Base-by-base conservation (phyloP, 768 basidiomycete genomes). In the Phanerochaete carnosa region DNA sequence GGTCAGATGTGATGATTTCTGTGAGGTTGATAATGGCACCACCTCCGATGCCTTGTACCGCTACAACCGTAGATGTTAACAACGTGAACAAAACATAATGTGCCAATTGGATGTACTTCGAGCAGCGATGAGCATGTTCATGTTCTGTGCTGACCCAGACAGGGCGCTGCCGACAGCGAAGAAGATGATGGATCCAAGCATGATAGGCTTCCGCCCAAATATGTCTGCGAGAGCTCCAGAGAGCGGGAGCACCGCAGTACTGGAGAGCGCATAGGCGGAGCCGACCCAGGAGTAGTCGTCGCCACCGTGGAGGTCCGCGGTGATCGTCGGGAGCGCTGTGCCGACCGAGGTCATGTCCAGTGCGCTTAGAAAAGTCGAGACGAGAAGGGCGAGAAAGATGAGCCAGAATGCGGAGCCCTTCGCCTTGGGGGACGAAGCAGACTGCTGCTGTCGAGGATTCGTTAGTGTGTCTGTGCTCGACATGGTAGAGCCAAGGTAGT, bases 251-350 rank as follows among this genome's bases (percentile, higher is more conserved):
- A 78, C 64, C 0, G 78, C 76, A 3, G 80, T 76, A 0, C 73
- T 71, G 1, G 78, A 65, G 3, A 83, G 67, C 0, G 76, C 70
- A 59, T 79, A 84, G 2, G 79, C 76, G 2, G 73, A 67, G 1
- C 75, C 80, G 22, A 83, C 71, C 82, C 82, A 83, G 1, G 75
- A 63, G 55, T 78, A 82, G 28, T 78, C 68, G 39, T 65, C 65
- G 0, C 65, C 65, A 9, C 74, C 75, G 19, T 76, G 54, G 2
- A 82, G 68, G 8, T 73, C 72, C 32, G 71, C 60, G 7, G 74
- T 70, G 37, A 81, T 81, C 7, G 76, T 77, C 0, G 80, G 80
- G 1, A 79, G 72, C 4, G 78, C 79, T 0, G 76, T 80, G 8
- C 75, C 69, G 16, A 79, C 72, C 35, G 73, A 70, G 7, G 69